Percentiles rank a stretch among this genome's conserved stretches.
Evolutionary conservation across 2,329 filamentous ascomycete genomes (phyloP).

Genomic region (Microsporum audouinii): DNA sequence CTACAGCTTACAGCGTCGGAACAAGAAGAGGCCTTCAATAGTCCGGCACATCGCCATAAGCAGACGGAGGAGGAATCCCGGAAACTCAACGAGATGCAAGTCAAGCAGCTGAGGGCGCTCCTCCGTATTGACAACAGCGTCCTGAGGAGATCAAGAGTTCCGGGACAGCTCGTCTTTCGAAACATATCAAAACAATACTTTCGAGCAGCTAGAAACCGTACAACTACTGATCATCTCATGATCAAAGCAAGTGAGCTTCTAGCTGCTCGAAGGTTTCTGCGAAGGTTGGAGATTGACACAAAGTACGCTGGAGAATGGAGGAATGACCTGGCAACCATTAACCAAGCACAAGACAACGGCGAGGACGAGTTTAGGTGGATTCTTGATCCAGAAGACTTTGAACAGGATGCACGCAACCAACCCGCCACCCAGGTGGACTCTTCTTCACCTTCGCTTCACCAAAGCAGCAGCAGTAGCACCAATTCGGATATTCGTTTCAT

Average conservation of each 20-base stretch:
- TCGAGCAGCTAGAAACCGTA: constrained; percentile 7
- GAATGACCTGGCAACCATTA: constrained; percentile 16
- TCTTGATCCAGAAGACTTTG: not conserved
- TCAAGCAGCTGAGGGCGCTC: constrained; percentile 24
- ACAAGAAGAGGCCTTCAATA: constrained; percentile 13
- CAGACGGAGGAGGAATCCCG: constrained; percentile 23
- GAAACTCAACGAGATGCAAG: constrained; percentile 24
- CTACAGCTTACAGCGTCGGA: constrained; percentile 22
- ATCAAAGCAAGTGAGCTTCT: constrained; percentile 24
- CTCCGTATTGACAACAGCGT: constrained; percentile 25
- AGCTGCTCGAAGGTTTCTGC: constrained; percentile 23
- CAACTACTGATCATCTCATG: constrained; percentile 19
- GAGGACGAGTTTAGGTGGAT: constrained; percentile 13
- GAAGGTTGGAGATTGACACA: constrained; percentile 20
- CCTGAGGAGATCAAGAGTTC: constrained; percentile 16
- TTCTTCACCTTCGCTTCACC: not conserved
- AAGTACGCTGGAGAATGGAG: constrained; percentile 26
- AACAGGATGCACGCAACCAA: constrained; percentile 3
- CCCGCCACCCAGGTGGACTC: not conserved
- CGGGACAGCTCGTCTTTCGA: constrained; percentile 21
- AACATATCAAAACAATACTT: constrained; percentile 17
- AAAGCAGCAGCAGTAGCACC: not conserved
- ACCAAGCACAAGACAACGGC: constrained; percentile 11
- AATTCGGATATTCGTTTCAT: constrained; percentile 9
- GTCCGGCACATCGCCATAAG: constrained; percentile 16